A percentile compares a stretch with the other conserved stretches of the same genome.
Evolutionary conservation across 768 basidiomycete genomes (phyloP).

Genomic region (Boletellus ananas): DNA sequence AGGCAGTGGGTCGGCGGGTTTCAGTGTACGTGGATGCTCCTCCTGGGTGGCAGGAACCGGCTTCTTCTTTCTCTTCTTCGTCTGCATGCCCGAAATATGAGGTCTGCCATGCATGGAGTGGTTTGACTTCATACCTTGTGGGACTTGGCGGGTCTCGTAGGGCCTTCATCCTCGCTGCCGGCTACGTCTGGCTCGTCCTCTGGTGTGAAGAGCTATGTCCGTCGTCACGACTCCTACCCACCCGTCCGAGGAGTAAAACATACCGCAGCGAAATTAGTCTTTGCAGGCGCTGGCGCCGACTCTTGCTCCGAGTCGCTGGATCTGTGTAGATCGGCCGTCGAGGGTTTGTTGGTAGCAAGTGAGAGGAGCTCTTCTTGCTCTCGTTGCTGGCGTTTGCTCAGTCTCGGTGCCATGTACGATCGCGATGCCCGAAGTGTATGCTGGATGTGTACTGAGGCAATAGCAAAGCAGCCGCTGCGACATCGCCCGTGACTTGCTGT

Average conservation of each 20-base stretch:
- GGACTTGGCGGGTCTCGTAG: conserved; percentile 13
- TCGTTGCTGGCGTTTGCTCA: conserved; percentile 84
- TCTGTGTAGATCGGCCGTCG: conserved; percentile 10
- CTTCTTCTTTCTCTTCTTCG: conserved; percentile 43
- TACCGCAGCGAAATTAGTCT: conserved; percentile 45
- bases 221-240: conserved; percentile 18
- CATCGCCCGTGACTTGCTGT: too few species aligned
- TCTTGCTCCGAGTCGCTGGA: conserved; percentile 39
- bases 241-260: conserved; percentile 14
- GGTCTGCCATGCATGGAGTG: not conserved
- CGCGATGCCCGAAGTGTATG: not conserved
- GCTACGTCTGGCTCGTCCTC: conserved; percentile 22
- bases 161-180: conserved; percentile 24
- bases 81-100: conserved; percentile 15
- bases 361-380: conserved; percentile 77
- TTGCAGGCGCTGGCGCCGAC: conserved; percentile 1
- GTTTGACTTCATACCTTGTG: conserved; percentile 21
- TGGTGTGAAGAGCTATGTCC: conserved; percentile 40
- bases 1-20: conserved; percentile 3
- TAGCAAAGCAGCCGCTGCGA: too few species aligned
- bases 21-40: not conserved
- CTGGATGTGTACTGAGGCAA: too few species aligned
- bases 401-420: conserved; percentile 57
- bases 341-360: conserved; percentile 34
- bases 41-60: not conserved